Percentiles rank a stretch among this genome's conserved stretches.
Conservation (phyloP, 2,329 filamentous ascomycete species). For the Hymenoscyphus fraxineus region DNA sequence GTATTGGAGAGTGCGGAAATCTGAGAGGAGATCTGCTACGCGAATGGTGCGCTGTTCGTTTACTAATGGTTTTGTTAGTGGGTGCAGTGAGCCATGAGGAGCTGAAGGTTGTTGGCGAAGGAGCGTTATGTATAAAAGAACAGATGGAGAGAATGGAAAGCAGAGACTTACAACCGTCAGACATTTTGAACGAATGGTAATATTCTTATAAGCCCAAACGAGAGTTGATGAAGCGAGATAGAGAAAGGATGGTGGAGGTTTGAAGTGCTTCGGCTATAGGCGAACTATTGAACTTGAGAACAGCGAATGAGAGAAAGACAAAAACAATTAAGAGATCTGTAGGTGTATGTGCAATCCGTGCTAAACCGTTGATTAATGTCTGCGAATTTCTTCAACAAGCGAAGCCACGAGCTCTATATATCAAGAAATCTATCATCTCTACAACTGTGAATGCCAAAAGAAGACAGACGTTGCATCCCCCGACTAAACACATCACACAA, state of each 20-base stretch:
- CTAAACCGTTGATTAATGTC: slow-evolving; percentile 8
- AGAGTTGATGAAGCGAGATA: background rate
- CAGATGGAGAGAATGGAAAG: background rate
- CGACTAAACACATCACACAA: background rate
- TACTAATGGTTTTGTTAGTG: slow-evolving; percentile 41
- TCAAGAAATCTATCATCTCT: slow-evolving; percentile 5
- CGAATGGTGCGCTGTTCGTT: slow-evolving; percentile 57
- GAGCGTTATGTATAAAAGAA: background rate
- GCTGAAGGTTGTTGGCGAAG: background rate
- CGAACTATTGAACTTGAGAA: background rate
- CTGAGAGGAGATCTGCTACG: slow-evolving; percentile 58
- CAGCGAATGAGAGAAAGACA: background rate
- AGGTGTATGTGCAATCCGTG: background rate
- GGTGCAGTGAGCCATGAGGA: background rate
- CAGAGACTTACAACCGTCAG: slow-evolving; percentile 9
- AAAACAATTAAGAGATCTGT: background rate
- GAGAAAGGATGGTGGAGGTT: background rate
- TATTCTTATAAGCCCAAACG: background rate
- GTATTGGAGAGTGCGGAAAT: slow-evolving; percentile 60
- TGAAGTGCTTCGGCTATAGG: background rate
- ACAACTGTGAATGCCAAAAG: background rate
- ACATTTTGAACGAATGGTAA: slow-evolving; percentile 9
- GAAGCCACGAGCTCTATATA: slow-evolving; percentile 8
- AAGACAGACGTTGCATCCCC: slow-evolving; percentile 1
- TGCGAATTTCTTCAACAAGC: slow-evolving; percentile 7